A percentile compares a stretch with the other conserved stretches of the same genome.
Evolutionary conservation across 2,329 filamentous ascomycete species (phyloP).

Genomic region (Alternaria metachromatica): DNA sequence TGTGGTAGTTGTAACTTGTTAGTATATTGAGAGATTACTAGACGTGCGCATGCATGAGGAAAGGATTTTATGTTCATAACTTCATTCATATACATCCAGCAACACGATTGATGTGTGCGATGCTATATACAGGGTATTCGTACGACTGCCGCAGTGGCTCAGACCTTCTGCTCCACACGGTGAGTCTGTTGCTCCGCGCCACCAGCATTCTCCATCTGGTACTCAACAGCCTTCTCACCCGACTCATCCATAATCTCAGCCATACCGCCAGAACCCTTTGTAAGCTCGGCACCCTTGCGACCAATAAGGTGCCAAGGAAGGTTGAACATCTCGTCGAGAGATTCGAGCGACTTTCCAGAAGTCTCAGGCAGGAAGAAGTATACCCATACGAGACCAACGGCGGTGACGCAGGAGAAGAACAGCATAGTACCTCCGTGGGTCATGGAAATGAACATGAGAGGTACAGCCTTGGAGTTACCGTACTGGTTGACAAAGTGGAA

Average conservation of each 20-base stretch:
- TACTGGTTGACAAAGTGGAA: slow-evolving; percentile 82
- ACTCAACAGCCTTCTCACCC: slow-evolving; percentile 41
- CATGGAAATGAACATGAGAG: slow-evolving; percentile 72
- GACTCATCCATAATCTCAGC: slow-evolving; percentile 41
- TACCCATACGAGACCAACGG: slow-evolving; percentile 72
- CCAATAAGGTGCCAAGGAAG: slow-evolving; percentile 80
- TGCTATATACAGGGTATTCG: background rate
- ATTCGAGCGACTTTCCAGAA: slow-evolving; percentile 67
- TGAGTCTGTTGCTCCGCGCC: slow-evolving; percentile 18
- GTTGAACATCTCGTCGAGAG: slow-evolving; percentile 74
- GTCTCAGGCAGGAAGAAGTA: slow-evolving; percentile 78
- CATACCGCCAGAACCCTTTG: slow-evolving; percentile 39
- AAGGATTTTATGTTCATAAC: background rate
- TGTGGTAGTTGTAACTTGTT: background rate
- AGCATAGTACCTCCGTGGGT: slow-evolving; percentile 73
- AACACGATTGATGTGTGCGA: background rate
- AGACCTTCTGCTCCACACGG: slow-evolving; percentile 29
- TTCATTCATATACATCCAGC: background rate
- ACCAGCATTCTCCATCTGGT: slow-evolving; percentile 34
- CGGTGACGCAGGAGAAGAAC: slow-evolving; percentile 73
- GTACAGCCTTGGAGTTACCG: slow-evolving; percentile 74
- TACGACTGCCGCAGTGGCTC: background rate
- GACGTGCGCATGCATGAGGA: background rate
- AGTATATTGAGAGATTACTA: too few species aligned
- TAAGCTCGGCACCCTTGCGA: slow-evolving; percentile 45